Evolutionary conservation across 2,329 filamentous ascomycete genomes (phyloP).

Genomic region (Penicillium griseofulvum): DNA sequence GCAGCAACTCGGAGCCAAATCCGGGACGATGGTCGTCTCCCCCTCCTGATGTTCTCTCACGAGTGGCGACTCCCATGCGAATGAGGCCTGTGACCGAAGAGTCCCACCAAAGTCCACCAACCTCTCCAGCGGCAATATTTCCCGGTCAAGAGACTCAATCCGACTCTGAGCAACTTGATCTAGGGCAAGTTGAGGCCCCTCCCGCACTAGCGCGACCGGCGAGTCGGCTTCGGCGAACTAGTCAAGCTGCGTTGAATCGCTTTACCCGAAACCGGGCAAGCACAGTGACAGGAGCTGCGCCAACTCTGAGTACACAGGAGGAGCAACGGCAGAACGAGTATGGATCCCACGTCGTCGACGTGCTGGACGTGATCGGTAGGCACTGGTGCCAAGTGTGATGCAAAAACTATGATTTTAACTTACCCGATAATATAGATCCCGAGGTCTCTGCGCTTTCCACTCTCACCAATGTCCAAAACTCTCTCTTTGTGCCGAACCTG

Average conservation of each 20-base stretch:
- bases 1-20: slow-evolving; percentile 43
- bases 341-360: slow-evolving; percentile 61
- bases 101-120: slow-evolving; percentile 17
- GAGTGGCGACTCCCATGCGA: slow-evolving; percentile 29
- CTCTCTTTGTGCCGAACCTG: slow-evolving; percentile 79
- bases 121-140: slow-evolving; percentile 3
- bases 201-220: slow-evolving; percentile 15
- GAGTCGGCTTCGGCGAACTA: slow-evolving; percentile 33
- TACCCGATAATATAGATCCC: slow-evolving; percentile 58
- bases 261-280: slow-evolving; percentile 35
- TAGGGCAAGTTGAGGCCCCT: slow-evolving; percentile 15
- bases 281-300: slow-evolving; percentile 26
- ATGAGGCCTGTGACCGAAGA: slow-evolving; percentile 36
- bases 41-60: slow-evolving; percentile 18
- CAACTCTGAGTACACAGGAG: slow-evolving; percentile 12
- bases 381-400: slow-evolving; percentile 5
- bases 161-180: slow-evolving; percentile 6
- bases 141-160: not conserved
- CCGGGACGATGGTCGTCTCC: slow-evolving; percentile 34
- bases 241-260: slow-evolving; percentile 30
- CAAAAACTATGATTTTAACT: slow-evolving; percentile 15
- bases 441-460: slow-evolving; percentile 80
- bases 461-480: slow-evolving; percentile 86
- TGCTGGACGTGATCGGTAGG: slow-evolving; percentile 67
- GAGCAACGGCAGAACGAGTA: slow-evolving; percentile 48